Percentiles rank a stretch among this genome's conserved stretches.
Conservation (phyloP, 1,284 basidiomycete genomes). For the Tausonia pullulans region DNA sequence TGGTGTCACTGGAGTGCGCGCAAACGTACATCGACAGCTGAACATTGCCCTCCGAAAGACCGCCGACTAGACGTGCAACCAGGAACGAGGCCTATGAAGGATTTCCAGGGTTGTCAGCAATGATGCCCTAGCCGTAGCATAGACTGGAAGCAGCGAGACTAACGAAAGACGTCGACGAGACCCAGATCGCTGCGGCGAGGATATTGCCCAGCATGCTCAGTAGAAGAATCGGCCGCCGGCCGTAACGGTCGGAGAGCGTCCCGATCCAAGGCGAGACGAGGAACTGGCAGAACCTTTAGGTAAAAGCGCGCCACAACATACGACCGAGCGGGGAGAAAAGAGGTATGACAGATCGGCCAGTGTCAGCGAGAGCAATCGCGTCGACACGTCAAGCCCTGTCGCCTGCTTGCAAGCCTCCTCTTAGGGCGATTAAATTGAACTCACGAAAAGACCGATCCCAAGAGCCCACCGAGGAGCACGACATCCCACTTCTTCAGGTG, state of each 20-base stretch:
- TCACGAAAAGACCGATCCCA: constrained; percentile 81
- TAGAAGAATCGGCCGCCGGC: constrained; percentile 66
- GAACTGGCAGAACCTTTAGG: constrained; percentile 64
- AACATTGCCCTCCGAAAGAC: constrained; percentile 63
- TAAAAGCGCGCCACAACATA: not conserved
- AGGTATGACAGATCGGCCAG: not conserved
- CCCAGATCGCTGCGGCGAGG: constrained; percentile 72
- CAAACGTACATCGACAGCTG: constrained; percentile 38
- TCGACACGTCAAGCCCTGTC: too few species aligned
- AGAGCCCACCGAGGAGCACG: constrained; percentile 53
- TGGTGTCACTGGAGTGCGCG: not conserved
- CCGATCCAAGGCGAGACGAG: constrained; percentile 75
- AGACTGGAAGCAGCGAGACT: constrained; percentile 8
- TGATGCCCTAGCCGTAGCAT: constrained; percentile 28
- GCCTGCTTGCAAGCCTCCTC: too few species aligned
- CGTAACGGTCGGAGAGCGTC: constrained; percentile 59
- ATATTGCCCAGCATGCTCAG: constrained; percentile 85
- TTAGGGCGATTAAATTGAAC: constrained; percentile 27
- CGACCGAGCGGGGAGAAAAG: not conserved
- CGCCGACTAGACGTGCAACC: constrained; percentile 77
- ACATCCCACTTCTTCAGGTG: constrained; percentile 29
- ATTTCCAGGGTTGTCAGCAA: constrained; percentile 2
- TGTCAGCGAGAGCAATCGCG: not conserved
- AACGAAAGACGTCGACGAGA: constrained; percentile 67
- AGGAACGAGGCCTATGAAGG: constrained; percentile 48